These are phyloP conservation scores for Corrigiola litoralis DNA, from an alignment of 179 eudicot genomes.

Conservation along the genomic window DNA sequence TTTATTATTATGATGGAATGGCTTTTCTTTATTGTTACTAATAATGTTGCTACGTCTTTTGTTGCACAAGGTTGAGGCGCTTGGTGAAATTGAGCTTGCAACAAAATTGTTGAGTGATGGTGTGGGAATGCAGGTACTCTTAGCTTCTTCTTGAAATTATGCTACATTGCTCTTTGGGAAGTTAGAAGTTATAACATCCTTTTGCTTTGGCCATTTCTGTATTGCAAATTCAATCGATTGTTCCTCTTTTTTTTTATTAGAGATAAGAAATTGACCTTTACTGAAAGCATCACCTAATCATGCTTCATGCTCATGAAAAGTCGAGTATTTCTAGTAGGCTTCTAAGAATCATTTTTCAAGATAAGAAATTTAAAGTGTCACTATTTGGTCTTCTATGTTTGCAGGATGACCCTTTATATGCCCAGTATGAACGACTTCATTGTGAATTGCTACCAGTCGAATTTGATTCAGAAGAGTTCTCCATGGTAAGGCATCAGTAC, in stretches of 20 bases:
- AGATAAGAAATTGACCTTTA: not conserved
- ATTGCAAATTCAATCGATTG: no score
- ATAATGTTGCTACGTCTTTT: constrained; percentile 11
- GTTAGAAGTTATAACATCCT: not conserved
- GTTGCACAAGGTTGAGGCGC: constrained; percentile 80
- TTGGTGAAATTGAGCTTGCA: constrained; percentile 92
- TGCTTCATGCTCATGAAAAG: not conserved
- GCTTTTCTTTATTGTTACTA: not conserved
- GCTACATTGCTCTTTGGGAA: not conserved
- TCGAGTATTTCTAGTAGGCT: not conserved
- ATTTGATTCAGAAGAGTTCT: constrained; percentile 67
- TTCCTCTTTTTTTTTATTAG: not conserved
- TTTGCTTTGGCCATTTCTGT: not conserved
- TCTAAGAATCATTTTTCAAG: not conserved
- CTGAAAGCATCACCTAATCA: not conserved
- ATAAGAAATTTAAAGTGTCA: not conserved
- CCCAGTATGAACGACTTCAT: constrained; percentile 73
- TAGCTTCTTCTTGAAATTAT: not conserved
- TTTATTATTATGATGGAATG: not conserved
- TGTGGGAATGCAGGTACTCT: constrained; percentile 54
- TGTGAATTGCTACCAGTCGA: constrained; percentile 71
- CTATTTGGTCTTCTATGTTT: constrained; percentile 6
- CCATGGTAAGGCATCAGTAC: constrained; percentile 47
- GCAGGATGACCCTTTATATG: constrained; percentile 84
- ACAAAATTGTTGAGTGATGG: constrained; percentile 73